Evolutionary conservation across 495 filamentous ascomycete species (phyloP), one percentile per base, ranked within the genome.

Genomic region (Astrothelium subdiscretum): DNA sequence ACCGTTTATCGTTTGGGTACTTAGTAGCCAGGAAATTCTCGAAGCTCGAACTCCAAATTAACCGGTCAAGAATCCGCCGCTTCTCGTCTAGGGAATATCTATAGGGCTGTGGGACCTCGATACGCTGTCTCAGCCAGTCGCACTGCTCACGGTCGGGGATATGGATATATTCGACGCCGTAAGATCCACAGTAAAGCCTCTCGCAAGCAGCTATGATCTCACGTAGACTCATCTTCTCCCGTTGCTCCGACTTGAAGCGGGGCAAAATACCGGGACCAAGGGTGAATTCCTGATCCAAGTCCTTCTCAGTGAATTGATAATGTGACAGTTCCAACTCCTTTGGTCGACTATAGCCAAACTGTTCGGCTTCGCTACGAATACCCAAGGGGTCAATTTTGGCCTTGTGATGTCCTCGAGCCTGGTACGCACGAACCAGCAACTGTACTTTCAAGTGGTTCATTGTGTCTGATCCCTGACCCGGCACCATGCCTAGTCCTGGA

Each of bases 1-100:
- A 98, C 68, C 94, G 87, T 83, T 98, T 98, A 80, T 98, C 94
- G 76, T 98, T 98, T 70, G 95, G 95, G 79, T 95, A 97, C 76
- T 98, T 98, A 60, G 90, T 96, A 32, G 92, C 84, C 63, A 95
- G 76, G 83, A 98, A 98, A 57, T 82, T 76, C 76, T 98, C 94
- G 73, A 98, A 98, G 76, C 88, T 96, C 65, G 90, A 91, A 73
- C 87, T 90, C 94, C 94, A 98, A 74, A 98, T 98, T 51, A 98
- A 78, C 73, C 94, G 92, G 74, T 98, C 94, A 65, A 98, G 82
- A 65, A 98, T 96, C 65, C 94, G 83, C 65, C 94, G 89, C 83
- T 97, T 97, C 78, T 98, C 94, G 73, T 97, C 92, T 43, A 94
- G 83, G 4, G 87, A 91, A 80, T 98, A 97, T 75, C 90, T 89